These are phyloP conservation scores for Warburgia ugandensis DNA, from an alignment of 164 flowering plant genomes.

Conservation along the genomic window DNA sequence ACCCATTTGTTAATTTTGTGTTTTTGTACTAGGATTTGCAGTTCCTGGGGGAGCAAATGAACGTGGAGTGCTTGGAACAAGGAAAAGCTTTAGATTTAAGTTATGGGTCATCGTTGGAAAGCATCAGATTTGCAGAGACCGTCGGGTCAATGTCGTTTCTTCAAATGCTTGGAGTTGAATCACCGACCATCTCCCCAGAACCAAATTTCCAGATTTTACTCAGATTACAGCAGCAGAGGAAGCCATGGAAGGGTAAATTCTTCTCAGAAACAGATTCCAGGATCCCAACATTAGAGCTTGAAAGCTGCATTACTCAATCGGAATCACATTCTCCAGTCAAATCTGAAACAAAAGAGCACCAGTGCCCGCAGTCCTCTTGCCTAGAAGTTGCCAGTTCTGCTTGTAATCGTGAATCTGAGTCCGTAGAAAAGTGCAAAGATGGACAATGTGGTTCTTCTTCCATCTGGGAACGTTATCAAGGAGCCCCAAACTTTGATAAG, in stretches of 20 bases:
- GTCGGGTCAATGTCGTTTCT: conserved; percentile 50
- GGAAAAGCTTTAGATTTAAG: conserved; percentile 10
- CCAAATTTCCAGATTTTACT: conserved; percentile 34
- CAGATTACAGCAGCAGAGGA: conserved; percentile 31
- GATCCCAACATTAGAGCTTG: conserved; percentile 21
- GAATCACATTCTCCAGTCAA: conserved; percentile 36
- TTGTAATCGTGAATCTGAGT: conserved; percentile 10
- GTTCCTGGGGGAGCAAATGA: conserved; percentile 34
- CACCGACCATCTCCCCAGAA: conserved; percentile 24
- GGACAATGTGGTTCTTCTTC: conserved; percentile 6
- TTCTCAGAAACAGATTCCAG: conserved; percentile 5
- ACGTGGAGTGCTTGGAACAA: conserved; percentile 22
- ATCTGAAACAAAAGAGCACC: conserved; percentile 19
- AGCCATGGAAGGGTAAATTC: conserved; percentile 17
- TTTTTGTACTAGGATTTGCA: conserved; percentile 18
- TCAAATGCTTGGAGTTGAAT: conserved; percentile 41
- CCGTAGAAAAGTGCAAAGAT: conserved; percentile 6
- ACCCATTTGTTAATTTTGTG: not conserved
- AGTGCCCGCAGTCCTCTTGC: conserved; percentile 1
- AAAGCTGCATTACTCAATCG: conserved; percentile 40
- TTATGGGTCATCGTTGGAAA: conserved; percentile 11
- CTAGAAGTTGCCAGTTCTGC: conserved; percentile 12
- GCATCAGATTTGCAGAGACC: conserved; percentile 22
- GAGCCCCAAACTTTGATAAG: not conserved
- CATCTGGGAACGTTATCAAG: not conserved